Evolutionary conservation across 164 flowering plant species (phyloP).

Genomic region (Chloranthus sessilifolius): DNA sequence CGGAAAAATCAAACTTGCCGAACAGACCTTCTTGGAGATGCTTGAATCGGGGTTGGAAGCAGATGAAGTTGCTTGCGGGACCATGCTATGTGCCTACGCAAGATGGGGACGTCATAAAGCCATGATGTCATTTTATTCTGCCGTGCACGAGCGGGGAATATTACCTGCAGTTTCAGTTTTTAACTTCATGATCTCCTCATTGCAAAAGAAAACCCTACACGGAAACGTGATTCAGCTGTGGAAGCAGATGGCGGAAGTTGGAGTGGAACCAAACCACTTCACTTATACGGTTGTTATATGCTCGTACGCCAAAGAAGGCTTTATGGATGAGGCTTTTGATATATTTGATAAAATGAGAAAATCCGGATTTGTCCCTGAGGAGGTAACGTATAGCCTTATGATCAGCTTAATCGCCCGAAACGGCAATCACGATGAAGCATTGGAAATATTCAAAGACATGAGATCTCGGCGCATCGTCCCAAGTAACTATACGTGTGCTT

Average conservation of each 20-base stretch:
- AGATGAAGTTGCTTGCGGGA: conserved; percentile 96
- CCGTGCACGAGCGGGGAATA: conserved; percentile 60
- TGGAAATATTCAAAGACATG: conserved; percentile 76
- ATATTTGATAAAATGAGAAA: conserved; percentile 65
- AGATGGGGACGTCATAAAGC: conserved; percentile 92
- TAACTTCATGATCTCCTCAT: conserved; percentile 91
- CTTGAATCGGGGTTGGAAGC: conserved; percentile 96
- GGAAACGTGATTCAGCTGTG: conserved; percentile 55
- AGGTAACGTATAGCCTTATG: conserved; percentile 74
- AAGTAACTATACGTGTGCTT: conserved; percentile 83
- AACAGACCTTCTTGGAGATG: conserved; percentile 89
- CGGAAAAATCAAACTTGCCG: conserved; percentile 90
- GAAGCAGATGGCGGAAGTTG: conserved; percentile 50
- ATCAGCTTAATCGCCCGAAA: conserved; percentile 47
- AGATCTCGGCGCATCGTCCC: conserved; percentile 53
- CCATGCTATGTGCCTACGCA: conserved; percentile 94
- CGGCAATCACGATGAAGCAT: conserved; percentile 41
- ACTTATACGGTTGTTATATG: conserved; percentile 70
- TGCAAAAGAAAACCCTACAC: conserved; percentile 84
- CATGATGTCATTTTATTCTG: conserved; percentile 80
- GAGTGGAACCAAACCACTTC: conserved; percentile 60
- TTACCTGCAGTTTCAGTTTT: conserved; percentile 56
- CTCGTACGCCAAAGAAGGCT: conserved; percentile 63
- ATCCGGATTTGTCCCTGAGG: conserved; percentile 67
- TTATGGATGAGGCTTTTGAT: conserved; percentile 54